Evolutionary conservation across 495 filamentous ascomycete species (phyloP), one percentile per base, ranked within the genome.

Genomic region (Penicillium alfredii): DNA sequence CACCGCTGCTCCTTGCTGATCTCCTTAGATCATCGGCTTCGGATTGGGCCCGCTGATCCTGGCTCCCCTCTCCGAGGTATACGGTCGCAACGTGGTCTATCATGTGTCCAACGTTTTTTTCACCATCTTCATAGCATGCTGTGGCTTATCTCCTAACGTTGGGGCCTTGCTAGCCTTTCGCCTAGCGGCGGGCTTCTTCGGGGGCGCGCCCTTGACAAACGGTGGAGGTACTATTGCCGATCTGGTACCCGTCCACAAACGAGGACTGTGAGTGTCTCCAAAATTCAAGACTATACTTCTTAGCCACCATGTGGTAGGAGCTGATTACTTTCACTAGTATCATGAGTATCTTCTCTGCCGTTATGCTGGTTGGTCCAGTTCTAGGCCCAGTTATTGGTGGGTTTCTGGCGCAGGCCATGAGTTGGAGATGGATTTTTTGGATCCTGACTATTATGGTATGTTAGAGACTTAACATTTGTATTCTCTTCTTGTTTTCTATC

Each of bases 71-170:
- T 58, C 52, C 16, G 63, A 67, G 31, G 47, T 58, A 17, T 62
- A 56, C 34, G 63, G 61, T 15, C 49, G 63, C 7, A 35, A 53
- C 10, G 44, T 53, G 14, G 36, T 67, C 7, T 61, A 61, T 28
- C 47, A 63, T 34, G 39, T 30, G 30, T 53, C 52, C 41, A 63
- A 69, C 33, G n/a, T 53, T 8, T 29, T 60, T 8, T 68, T 64
- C 30, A 35, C 63, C 9, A 49, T 71, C 5, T 81, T 74, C 67
- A 76, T 75, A 32, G 74, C 81, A 11, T 76, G 78, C 3, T 81
- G 78, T 41, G 80, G 76, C 3, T 50, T 82, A 12, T 63, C 78
- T 0, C 76, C 77, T 1, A 74, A 64, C 23, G 58, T 81, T 11
- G 39, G 40, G 6, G 40, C 58, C 6, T 61, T 82, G 7, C 74